Conservation (phyloP, 2,329 filamentous ascomycete species). For the Penicillium paneum region DNA sequence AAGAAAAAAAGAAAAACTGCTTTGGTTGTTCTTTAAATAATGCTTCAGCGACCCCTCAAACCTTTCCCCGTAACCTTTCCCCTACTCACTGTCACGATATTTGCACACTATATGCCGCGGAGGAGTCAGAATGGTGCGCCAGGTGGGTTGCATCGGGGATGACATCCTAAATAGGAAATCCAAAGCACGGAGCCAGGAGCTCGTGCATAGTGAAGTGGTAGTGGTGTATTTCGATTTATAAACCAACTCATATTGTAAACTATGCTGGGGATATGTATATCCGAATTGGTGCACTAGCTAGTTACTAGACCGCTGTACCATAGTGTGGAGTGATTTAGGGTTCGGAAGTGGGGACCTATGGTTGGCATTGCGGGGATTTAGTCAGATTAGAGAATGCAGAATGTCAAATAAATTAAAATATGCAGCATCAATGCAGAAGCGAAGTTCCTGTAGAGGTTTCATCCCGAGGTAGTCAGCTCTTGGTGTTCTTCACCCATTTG, state of each 20-base stretch:
- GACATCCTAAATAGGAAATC: background rate
- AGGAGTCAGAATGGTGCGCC: background rate
- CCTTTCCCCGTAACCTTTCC: background rate
- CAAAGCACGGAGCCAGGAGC: background rate
- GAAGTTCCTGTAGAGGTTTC: background rate
- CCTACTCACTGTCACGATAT: background rate
- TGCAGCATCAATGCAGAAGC: background rate
- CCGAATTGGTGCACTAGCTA: no score
- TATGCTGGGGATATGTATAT: no score
- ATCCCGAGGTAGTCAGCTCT: background rate
- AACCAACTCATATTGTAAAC: no score
- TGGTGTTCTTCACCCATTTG: no score
- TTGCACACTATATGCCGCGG: background rate
- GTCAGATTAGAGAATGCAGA: background rate
- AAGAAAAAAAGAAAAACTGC: background rate
- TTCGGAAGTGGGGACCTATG: slow-evolving; percentile 2
- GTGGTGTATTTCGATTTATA: no score
- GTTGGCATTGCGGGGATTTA: slow-evolving; percentile 2
- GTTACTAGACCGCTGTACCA: no score
- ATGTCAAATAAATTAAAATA: background rate
- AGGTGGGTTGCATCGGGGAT: background rate
- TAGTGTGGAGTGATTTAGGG: background rate
- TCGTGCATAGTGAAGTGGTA: background rate
- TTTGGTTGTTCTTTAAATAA: slow-evolving; percentile 4
- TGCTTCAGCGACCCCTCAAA: background rate